These are phyloP conservation scores for Candida broadrunensis DNA, from an alignment of 805 yeast species.

Conservation along the genomic window DNA sequence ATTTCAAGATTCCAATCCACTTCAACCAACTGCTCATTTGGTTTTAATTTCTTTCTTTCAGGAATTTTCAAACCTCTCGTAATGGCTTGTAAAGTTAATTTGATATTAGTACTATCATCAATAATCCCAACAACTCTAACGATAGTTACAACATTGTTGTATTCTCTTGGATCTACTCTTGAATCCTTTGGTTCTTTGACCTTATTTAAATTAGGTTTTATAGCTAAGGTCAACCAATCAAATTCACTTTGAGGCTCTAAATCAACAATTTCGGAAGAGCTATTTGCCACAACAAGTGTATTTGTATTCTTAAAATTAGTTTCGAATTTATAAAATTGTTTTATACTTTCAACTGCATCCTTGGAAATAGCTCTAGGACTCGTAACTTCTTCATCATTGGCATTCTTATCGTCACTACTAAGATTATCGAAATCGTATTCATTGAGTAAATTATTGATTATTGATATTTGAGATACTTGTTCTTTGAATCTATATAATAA, in stretches of 20 bases:
- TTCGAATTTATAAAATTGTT: conserved; percentile 16
- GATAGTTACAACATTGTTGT: conserved; percentile 33
- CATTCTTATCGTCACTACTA: conserved; percentile 8
- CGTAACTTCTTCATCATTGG: conserved; percentile 2
- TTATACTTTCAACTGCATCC: conserved; percentile 31
- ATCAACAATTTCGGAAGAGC: neutral
- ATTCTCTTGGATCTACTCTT: conserved; percentile 3
- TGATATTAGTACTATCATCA: conserved; percentile 41
- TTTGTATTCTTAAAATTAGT: conserved; percentile 4
- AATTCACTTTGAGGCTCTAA: conserved; percentile 8
- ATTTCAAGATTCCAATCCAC: conserved; percentile 22
- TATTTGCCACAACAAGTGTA: neutral
- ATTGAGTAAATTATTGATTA: conserved; percentile 27
- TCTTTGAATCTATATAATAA: conserved; percentile 42
- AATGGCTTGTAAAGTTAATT: conserved; percentile 49
- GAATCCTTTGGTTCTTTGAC: conserved; percentile 19
- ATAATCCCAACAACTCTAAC: conserved; percentile 47
- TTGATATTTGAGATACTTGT: conserved; percentile 21
- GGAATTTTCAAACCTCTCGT: conserved; percentile 34
- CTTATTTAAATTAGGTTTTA: conserved; percentile 29
- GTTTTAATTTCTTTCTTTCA: conserved; percentile 4
- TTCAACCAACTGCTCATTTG: conserved; percentile 25
- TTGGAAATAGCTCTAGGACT: conserved; percentile 22
- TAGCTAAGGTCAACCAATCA: conserved; percentile 37
- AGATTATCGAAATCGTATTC: conserved; percentile 33